phyloP scores from a whole-genome alignment of 768 basidiomycete species.

The Boletus edulis region DNA sequence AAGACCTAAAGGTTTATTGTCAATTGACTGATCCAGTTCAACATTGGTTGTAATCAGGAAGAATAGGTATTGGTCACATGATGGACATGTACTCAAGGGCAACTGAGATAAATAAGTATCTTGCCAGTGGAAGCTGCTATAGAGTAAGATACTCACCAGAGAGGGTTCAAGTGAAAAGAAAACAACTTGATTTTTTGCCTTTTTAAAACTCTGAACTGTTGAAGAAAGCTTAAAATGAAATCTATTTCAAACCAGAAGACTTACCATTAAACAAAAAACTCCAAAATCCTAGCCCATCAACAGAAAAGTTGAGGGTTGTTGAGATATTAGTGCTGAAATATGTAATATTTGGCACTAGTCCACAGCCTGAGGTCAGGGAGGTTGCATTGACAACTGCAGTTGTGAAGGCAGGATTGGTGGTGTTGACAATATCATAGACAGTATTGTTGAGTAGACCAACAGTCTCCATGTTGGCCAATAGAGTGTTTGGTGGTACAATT shows the following conservation, averaged over 20 bases:
- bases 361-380: background rate
- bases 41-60: conserved; percentile 12
- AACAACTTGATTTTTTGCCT: background rate
- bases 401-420: background rate
- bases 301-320: background rate
- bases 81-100: background rate
- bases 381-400: background rate
- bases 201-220: background rate
- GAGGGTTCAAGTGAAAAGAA: background rate
- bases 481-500: background rate
- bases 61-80: background rate
- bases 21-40: background rate
- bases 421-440: background rate
- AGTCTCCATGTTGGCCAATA: background rate
- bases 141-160: background rate
- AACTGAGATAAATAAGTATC: background rate
- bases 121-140: background rate
- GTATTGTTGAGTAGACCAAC: conserved; percentile 2
- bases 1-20: background rate
- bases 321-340: no score
- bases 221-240: background rate
- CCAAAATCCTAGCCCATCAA: background rate
- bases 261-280: background rate
- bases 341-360: conserved; percentile 2
- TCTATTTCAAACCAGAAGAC: background rate